Conservation (phyloP, 2,329 filamentous ascomycete species). For the Helicocarpus griseus region DNA sequence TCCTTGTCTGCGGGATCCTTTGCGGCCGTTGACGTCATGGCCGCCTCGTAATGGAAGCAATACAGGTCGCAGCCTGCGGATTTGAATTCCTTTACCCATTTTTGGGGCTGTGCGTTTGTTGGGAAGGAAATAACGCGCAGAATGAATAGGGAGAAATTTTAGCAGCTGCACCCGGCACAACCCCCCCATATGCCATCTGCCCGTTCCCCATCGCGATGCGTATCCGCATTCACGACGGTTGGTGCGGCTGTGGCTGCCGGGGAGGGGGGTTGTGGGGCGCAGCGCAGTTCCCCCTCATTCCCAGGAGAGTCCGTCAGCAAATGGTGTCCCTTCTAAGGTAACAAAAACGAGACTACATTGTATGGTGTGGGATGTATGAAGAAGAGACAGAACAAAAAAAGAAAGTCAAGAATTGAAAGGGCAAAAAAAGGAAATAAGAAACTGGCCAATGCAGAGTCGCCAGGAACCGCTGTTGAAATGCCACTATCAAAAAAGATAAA, state of each 20-base stretch:
- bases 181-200: too few species aligned
- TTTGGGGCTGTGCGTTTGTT: slow-evolving; percentile 62
- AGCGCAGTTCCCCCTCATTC: neutral
- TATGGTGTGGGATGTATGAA: neutral
- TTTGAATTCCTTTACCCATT: slow-evolving; percentile 95
- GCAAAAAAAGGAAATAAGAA: neutral
- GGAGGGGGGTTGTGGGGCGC: neutral
- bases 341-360: neutral
- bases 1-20: slow-evolving; percentile 63
- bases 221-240: neutral
- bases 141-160: too few species aligned
- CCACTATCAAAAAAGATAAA: neutral
- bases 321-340: neutral
- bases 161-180: too few species aligned
- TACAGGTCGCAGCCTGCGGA: slow-evolving; percentile 95
- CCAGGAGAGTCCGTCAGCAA: neutral
- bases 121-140: too few species aligned
- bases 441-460: neutral
- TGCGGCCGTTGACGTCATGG: slow-evolving; percentile 70
- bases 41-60: slow-evolving; percentile 99
- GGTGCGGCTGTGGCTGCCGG: neutral
- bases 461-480: neutral
- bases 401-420: neutral
- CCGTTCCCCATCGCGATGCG: neutral
- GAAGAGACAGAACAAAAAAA: neutral